Base-by-base conservation (phyloP, 116 monocot species). In the Iris pallida region DNA sequence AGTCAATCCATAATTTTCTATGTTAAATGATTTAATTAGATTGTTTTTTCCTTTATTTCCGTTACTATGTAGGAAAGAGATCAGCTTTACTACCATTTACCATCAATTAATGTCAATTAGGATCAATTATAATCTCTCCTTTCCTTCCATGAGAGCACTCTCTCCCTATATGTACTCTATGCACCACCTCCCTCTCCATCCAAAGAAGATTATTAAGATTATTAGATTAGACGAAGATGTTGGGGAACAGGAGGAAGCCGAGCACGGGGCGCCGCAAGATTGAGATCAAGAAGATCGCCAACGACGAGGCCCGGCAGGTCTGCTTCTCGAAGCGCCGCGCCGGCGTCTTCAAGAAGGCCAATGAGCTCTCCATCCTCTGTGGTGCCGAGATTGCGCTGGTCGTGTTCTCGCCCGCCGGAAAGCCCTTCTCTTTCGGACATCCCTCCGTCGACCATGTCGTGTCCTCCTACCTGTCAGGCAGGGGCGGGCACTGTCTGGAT, bases 301-400 rank as follows among this genome's bases (percentile, higher is more conserved):
- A 68, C 2, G 68, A 68, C 55, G 16, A 41, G 17, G 17, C 56
- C 7, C 42, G 68, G 44, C 68, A 68, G 41, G 68, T 68, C 13
- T n/a, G 44, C 5, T 68, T 68, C 68, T 43, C 68, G 1, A 68
- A 68, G 45, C 68, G 68, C 44, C 42, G 68, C 8, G 44, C 45
- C 8, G 68, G 68, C 16, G 10, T 68, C 13, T 43, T 68, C 30
- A 68, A 68, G 68, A 68, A 68, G 42, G 68, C 55, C 42, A 45
- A 13, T 11, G 68, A 68, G 45, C 55, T 68, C 18, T 16, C 44
- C 15, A 57, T 16, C 15, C 68, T 68, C n/a, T 68, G 68, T 17
- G 68, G 68, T 5, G 56, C 18, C 10, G 55, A 68, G 42, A 8
- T 68, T 8, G 68, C 14, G 52, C 16, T 68, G 7, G 10, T 68